These are phyloP conservation scores for Moricandia arvensis DNA, from an alignment of 345 rosid species.

Conservation along the genomic window DNA sequence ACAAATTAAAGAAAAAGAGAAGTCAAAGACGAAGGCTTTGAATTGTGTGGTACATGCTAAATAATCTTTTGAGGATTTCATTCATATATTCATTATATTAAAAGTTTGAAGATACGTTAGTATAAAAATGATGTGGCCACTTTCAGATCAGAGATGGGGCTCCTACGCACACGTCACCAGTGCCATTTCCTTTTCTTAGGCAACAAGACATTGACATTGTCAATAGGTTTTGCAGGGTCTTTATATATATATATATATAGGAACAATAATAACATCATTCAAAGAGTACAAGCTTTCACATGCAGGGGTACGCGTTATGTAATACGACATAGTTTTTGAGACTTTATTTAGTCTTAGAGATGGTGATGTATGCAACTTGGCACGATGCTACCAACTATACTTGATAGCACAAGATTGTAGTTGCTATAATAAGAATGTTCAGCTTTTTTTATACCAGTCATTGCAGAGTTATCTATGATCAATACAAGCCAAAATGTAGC, in stretches of 20 bases:
- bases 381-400: constrained; percentile 16
- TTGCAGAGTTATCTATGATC: no score
- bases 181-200: constrained; percentile 1
- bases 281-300: constrained; percentile 5
- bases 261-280: constrained; percentile 11
- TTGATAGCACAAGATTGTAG: not conserved
- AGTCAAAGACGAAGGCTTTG: constrained; percentile 12
- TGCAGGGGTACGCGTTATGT: not conserved
- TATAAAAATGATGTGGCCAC: not conserved
- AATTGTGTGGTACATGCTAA: not conserved
- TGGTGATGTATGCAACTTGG: constrained; percentile 17
- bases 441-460: not conserved
- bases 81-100: not conserved
- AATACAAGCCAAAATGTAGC: no score
- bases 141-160: not conserved
- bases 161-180: not conserved
- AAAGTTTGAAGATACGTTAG: not conserved
- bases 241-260: no score
- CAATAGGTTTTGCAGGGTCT: not conserved
- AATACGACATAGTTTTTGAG: not conserved
- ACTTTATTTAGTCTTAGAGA: not conserved
- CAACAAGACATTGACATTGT: constrained; percentile 7
- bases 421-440: constrained; percentile 13
- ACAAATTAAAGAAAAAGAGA: not conserved
- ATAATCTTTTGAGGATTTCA: not conserved